phyloP scores from a whole-genome alignment of 2,329 filamentous ascomycete species.

The Colletotrichum phormii region DNA sequence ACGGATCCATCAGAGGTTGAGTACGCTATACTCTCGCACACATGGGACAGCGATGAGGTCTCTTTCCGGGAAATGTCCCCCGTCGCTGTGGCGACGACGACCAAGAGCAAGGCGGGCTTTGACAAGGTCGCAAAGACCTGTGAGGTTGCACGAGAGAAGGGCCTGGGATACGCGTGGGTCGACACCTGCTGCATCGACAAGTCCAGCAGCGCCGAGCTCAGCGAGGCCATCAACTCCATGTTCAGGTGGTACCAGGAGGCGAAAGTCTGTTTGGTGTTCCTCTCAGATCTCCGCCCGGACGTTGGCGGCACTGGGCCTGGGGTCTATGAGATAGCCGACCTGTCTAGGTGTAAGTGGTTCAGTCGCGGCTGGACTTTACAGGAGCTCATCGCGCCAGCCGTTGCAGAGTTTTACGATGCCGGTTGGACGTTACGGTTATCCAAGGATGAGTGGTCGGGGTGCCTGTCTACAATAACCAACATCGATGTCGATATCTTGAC shows the following conservation, averaged over 20 bases:
- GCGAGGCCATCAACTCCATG: slow-evolving; percentile 40
- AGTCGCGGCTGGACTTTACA: slow-evolving; percentile 40
- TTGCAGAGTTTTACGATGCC: slow-evolving; percentile 36
- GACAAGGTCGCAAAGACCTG: slow-evolving; percentile 29
- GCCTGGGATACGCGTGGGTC: slow-evolving; percentile 39
- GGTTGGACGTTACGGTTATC: slow-evolving; percentile 34
- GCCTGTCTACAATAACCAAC: not conserved
- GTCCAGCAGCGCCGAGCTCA: slow-evolving; percentile 40
- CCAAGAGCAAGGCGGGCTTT: slow-evolving; percentile 20
- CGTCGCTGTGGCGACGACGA: not conserved
- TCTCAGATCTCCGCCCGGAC: slow-evolving; percentile 35
- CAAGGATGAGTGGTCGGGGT: not conserved
- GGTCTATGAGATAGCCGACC: not conserved
- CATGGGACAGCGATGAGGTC: slow-evolving; percentile 42
- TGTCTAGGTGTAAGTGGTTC: slow-evolving; percentile 38
- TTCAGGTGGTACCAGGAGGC: slow-evolving; percentile 40
- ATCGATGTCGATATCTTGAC: slow-evolving; percentile 12
- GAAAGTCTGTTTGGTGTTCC: slow-evolving; percentile 38
- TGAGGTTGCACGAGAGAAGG: slow-evolving; percentile 11
- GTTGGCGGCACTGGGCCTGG: not conserved
- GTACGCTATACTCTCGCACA: slow-evolving; percentile 45
- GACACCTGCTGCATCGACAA: slow-evolving; percentile 45
- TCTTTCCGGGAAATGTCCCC: slow-evolving; percentile 38
- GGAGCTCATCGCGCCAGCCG: slow-evolving; percentile 38
- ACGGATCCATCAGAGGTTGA: slow-evolving; percentile 34